Conservation (phyloP, 306 rosid genomes). For the Ceratonia siliqua region DNA sequence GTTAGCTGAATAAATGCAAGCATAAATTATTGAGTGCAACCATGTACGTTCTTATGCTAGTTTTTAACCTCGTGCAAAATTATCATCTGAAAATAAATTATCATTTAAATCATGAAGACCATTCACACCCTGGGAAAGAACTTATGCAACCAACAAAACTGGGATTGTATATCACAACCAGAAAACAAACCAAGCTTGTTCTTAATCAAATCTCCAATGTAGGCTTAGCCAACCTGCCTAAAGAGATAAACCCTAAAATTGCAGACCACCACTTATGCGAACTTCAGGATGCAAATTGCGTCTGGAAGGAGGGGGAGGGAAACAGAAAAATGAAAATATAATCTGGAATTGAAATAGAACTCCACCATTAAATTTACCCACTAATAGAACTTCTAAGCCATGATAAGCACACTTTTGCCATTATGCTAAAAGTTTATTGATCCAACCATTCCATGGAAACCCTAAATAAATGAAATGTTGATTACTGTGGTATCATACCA, state of each 20-base stretch:
- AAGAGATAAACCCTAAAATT: background rate
- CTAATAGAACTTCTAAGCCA: background rate
- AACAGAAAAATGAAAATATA: background rate
- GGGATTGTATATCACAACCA: constrained; percentile 2
- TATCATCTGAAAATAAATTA: constrained; percentile 4
- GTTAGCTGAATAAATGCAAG: constrained; percentile 18
- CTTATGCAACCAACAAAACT: constrained; percentile 17
- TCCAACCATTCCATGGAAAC: constrained; percentile 21
- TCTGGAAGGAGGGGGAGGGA: background rate
- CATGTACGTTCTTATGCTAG: constrained; percentile 7
- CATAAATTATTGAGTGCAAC: background rate
- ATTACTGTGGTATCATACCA: background rate
- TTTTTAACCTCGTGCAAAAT: background rate
- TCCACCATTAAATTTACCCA: background rate
- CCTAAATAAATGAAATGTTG: background rate
- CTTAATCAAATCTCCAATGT: constrained; percentile 2
- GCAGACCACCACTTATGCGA: background rate
- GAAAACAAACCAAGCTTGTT: constrained; percentile 16
- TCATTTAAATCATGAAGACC: background rate
- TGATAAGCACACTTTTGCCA: background rate
- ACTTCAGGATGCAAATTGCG: background rate
- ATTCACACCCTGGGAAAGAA: background rate
- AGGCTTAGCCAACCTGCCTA: background rate
- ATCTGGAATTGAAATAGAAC: background rate
- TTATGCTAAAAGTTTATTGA: background rate